Evolutionary conservation across 116 monocot species (phyloP), one percentile per base, ranked within the genome.

Genomic region (Posidonia oceanica): DNA sequence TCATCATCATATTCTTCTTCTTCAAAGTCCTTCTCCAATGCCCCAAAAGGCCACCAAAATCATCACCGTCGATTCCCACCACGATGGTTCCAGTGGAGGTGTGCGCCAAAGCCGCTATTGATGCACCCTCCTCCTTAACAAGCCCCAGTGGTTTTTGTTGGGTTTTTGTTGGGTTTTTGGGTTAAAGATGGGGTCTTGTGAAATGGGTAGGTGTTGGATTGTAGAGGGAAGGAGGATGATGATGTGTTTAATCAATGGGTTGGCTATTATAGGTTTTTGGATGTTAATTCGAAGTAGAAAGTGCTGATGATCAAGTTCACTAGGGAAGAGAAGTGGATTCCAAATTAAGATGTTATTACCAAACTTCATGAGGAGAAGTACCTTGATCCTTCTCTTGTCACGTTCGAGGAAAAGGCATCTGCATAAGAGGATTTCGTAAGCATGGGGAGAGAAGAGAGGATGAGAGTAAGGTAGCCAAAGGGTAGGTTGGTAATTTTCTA

Each of bases 291-390:
- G n/a, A n/a, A 56, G 18, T 64, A 88, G 36, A 90, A 90, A 77
- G 91, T 90, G 51, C 88, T 88, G 0, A 84, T 90, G 63, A 42
- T 80, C 22, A 88, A 86, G 37, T 62, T 52, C 48, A 61, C 36
- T 0, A 81, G 59, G 6, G 84, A 84, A 15, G 81, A 63, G 11
- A 74, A 83, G 53, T 89, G 88, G 86, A 73, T 88, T 51, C 42
- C 85, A 17, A 91, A 90, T 68, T 94, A 90, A 3, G 94, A 94
- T 78, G 88, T 88, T 7, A 90, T 94, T 48, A 74, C 80, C 0
- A 86, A 86, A 68, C 71, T 84, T 10, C 67, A 90, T n/a, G 94
- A 94, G 80, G 83, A 94, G 85, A 91, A 88, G 64, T 84, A 75
- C 63, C 88, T 86, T 0, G 61, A 74, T 16, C 84, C 85, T 29